Conservation (phyloP, 2,329 filamentous ascomycete species). For the Gremmenia infestans region DNA sequence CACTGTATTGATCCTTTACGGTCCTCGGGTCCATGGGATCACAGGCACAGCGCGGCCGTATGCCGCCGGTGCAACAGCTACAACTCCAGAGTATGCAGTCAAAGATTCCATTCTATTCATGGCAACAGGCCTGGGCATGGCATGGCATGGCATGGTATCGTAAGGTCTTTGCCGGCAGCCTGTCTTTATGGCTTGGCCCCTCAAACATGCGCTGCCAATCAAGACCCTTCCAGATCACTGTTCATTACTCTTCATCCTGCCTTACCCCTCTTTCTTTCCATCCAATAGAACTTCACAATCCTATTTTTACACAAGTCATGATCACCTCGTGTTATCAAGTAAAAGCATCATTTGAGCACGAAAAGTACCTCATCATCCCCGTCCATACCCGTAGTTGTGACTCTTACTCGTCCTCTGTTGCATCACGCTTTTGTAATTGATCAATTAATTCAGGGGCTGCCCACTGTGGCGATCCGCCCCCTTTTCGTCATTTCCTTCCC, state of each 20-base stretch:
- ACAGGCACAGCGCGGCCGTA: too few species aligned
- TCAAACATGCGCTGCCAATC: constrained; percentile 12
- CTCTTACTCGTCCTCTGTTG: background rate
- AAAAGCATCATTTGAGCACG: background rate
- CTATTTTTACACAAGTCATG: too few species aligned
- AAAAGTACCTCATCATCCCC: background rate
- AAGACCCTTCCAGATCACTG: background rate
- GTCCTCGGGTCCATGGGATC: too few species aligned
- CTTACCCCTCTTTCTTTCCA: background rate
- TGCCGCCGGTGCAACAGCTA: background rate
- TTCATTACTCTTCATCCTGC: background rate
- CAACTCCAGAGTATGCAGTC: background rate
- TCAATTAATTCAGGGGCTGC: background rate
- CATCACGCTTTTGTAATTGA: background rate
- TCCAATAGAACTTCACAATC: background rate
- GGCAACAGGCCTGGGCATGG: background rate
- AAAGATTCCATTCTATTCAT: background rate
- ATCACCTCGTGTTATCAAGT: background rate
- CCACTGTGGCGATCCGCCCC: background rate
- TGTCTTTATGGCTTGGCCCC: constrained; percentile 5
- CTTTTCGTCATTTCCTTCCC: background rate
- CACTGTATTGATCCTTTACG: too few species aligned
- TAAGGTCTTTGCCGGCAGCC: background rate
- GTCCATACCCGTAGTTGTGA: background rate
- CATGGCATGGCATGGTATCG: background rate